Evolutionary conservation across 768 basidiomycete genomes (phyloP).

Genomic region (Boletus rufocinnamomeus): DNA sequence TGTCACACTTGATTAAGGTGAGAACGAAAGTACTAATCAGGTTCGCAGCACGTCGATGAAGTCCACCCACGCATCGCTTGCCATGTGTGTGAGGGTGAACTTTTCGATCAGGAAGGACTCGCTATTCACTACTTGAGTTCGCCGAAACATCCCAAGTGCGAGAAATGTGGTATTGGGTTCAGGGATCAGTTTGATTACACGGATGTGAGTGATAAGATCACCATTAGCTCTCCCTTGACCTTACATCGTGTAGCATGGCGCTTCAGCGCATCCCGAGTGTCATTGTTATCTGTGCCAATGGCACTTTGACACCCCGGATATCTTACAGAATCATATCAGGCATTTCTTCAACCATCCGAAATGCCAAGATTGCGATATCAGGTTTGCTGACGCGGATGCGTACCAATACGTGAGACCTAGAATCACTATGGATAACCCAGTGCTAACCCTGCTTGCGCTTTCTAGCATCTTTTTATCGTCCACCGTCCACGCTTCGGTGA

Average conservation of each 20-base stretch:
- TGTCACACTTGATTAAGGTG: background rate
- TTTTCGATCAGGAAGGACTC: slow-evolving; percentile 28
- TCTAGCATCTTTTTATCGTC: slow-evolving; percentile 32
- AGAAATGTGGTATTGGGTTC: slow-evolving; percentile 31
- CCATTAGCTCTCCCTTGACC: slow-evolving; percentile 12
- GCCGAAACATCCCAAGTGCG: slow-evolving; percentile 31
- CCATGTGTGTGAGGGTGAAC: slow-evolving; percentile 26
- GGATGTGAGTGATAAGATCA: slow-evolving; percentile 23
- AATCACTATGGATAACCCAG: background rate
- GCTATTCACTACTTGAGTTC: slow-evolving; percentile 30
- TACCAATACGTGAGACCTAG: slow-evolving; percentile 38
- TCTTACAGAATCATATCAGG: slow-evolving; percentile 42
- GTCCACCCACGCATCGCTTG: slow-evolving; percentile 42
- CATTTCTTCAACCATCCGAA: slow-evolving; percentile 47
- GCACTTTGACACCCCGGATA: slow-evolving; percentile 41
- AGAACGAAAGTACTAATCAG: slow-evolving; percentile 3
- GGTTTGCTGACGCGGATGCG: slow-evolving; percentile 42
- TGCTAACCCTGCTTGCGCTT: background rate
- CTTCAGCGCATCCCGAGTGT: slow-evolving; percentile 33
- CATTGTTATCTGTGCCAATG: slow-evolving; percentile 40
- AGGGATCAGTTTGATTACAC: slow-evolving; percentile 29
- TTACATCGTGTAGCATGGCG: slow-evolving; percentile 31
- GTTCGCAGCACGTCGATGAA: slow-evolving; percentile 40
- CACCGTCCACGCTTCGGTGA: slow-evolving; percentile 26
- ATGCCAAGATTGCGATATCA: slow-evolving; percentile 43